phyloP scores from a whole-genome alignment of 1,284 basidiomycete genomes.

The Anthracocystis walkeri region DNA sequence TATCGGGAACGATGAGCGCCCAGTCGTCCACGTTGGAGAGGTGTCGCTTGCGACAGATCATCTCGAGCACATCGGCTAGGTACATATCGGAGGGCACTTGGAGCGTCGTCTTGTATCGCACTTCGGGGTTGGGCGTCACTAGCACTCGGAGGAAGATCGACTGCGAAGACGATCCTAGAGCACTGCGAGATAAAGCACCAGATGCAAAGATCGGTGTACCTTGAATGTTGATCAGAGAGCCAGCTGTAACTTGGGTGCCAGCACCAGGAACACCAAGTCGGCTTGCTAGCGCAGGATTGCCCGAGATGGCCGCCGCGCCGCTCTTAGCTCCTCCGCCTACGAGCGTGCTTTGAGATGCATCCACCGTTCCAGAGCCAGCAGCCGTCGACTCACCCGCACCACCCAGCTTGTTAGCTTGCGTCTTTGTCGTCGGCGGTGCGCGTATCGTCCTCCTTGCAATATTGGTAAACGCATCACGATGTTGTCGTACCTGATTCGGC shows the following conservation, averaged over 20 bases:
- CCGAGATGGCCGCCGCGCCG: slow-evolving; percentile 26
- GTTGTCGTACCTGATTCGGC: slow-evolving; percentile 82
- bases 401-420: slow-evolving; percentile 6
- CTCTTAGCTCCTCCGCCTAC: slow-evolving; percentile 23
- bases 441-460: slow-evolving; percentile 42
- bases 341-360: slow-evolving; percentile 29
- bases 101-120: slow-evolving; percentile 68
- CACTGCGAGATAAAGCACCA: slow-evolving; percentile 47
- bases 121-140: slow-evolving; percentile 60
- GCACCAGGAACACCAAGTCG: slow-evolving; percentile 36
- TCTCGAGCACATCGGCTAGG: slow-evolving; percentile 91
- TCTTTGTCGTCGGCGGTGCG: slow-evolving; percentile 20
- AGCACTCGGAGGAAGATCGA: slow-evolving; percentile 62
- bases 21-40: slow-evolving; percentile 61
- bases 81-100: slow-evolving; percentile 82
- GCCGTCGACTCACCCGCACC: slow-evolving; percentile 24
- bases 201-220: slow-evolving; percentile 62
- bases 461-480: slow-evolving; percentile 72
- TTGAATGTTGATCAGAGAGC: slow-evolving; percentile 52
- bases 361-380: slow-evolving; percentile 19
- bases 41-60: slow-evolving; percentile 63
- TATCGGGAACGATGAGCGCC: slow-evolving; percentile 63
- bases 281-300: slow-evolving; percentile 33
- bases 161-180: slow-evolving; percentile 45
- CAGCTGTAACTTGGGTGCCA: slow-evolving; percentile 24